phyloP scores from a whole-genome alignment of 768 basidiomycete species.

The Hygrophoropsis aurantiaca region DNA sequence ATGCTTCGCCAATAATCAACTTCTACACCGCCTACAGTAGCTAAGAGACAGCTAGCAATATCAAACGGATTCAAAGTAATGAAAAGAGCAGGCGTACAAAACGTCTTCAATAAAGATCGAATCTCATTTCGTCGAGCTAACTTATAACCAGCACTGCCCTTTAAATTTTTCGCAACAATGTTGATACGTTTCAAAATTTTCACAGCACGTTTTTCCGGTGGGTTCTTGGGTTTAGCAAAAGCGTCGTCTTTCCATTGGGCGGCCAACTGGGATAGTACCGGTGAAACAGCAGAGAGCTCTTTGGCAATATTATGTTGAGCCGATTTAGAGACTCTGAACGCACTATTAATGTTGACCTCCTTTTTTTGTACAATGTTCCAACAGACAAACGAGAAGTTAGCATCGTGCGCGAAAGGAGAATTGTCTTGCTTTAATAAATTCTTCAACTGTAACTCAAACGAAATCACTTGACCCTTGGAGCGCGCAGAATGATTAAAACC shows the following conservation, averaged over 20 bases:
- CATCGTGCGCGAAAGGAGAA: neutral
- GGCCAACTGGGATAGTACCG: neutral
- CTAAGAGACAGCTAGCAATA: conserved; percentile 12
- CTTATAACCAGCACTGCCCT: conserved; percentile 20
- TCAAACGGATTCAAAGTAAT: conserved; percentile 23
- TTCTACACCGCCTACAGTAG: neutral
- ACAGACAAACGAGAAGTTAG: neutral
- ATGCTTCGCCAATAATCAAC: conserved; percentile 6
- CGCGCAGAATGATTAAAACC: neutral
- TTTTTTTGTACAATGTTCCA: conserved; percentile 1
- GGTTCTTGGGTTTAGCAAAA: neutral
- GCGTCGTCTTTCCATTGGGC: neutral
- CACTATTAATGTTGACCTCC: neutral
- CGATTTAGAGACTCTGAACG: no score
- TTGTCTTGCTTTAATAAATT: neutral
- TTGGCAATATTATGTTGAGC: neutral
- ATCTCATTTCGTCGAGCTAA: conserved; percentile 18
- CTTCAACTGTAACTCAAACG: neutral
- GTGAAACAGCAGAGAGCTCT: neutral
- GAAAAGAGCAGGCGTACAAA: conserved; percentile 17
- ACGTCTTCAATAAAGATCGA: conserved; percentile 8
- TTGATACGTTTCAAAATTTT: neutral
- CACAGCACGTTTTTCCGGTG: neutral
- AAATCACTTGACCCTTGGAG: neutral
- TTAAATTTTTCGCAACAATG: conserved; percentile 10